These are phyloP conservation scores for Prototheca wickerhamii DNA, from an alignment of 163 green algal species.

Conservation along the genomic window DNA sequence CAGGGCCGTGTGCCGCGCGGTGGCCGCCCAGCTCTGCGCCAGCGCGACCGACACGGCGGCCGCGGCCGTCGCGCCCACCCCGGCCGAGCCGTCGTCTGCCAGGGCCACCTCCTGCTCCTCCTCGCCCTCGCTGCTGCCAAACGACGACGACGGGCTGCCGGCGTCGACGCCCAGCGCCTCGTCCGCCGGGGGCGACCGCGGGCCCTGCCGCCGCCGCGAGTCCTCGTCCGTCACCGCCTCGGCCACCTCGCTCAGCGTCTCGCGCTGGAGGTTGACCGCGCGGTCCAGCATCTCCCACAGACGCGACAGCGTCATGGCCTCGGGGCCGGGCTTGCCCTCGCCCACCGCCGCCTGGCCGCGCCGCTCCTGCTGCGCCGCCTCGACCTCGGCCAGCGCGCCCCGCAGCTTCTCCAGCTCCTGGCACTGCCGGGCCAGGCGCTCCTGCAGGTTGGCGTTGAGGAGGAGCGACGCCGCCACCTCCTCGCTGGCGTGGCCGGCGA, in stretches of 20 bases:
- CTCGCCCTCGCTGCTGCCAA: background rate
- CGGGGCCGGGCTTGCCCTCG: background rate
- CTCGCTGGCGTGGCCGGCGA: background rate
- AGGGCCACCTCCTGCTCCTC: conserved; percentile 26
- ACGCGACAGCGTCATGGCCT: conserved; percentile 6
- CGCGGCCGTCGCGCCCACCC: conserved; percentile 34
- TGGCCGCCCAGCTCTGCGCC: conserved; percentile 36
- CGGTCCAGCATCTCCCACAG: conserved; percentile 10
- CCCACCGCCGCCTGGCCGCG: background rate
- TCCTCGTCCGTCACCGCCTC: background rate
- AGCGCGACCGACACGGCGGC: conserved; percentile 44
- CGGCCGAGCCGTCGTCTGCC: conserved; percentile 34
- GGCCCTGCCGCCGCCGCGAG: background rate
- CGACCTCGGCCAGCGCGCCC: background rate
- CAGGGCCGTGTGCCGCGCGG: conserved; percentile 9
- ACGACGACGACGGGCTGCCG: background rate
- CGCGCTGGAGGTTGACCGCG: background rate
- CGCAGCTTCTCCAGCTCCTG: background rate
- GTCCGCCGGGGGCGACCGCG: background rate
- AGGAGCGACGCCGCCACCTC: background rate
- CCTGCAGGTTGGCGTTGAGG: background rate
- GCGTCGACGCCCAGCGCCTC: background rate
- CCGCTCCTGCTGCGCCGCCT: background rate
- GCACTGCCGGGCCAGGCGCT: background rate
- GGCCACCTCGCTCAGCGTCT: background rate